Percentiles rank a stretch among this genome's conserved stretches.
These are phyloP conservation scores for Myxozyma melibiosi DNA, from an alignment of 805 yeast genomes.

Conservation along the genomic window DNA sequence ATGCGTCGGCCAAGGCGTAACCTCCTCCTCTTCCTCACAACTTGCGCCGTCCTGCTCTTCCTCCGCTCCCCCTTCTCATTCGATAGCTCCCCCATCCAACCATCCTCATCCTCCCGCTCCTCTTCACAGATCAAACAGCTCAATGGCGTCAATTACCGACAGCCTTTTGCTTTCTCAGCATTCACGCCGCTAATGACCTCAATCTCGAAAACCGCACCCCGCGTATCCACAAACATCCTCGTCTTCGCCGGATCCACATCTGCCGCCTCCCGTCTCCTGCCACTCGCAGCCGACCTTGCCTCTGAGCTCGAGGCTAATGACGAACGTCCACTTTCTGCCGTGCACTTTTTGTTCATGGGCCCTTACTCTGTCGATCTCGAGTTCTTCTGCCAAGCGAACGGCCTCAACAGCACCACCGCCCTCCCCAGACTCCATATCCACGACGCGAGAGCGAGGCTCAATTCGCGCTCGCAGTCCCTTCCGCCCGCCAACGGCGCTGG, in stretches of 20 bases:
- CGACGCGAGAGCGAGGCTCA: conserved; percentile 29
- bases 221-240: conserved; percentile 8
- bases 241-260: conserved; percentile 23
- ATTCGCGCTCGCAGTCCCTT: conserved; percentile 14
- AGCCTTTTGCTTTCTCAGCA: conserved; percentile 28
- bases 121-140: neutral
- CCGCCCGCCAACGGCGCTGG: conserved; percentile 1
- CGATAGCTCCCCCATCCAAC: neutral
- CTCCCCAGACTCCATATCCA: conserved; percentile 11
- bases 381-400: conserved; percentile 12
- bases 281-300: conserved; percentile 27
- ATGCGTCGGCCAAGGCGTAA: conserved; percentile 26
- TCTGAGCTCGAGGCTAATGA: neutral
- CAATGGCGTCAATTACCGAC: conserved; percentile 12
- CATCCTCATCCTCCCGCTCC: neutral
- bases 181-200: conserved; percentile 12
- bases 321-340: neutral
- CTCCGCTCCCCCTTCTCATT: neutral
- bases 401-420: conserved; percentile 2
- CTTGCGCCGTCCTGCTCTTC: conserved; percentile 3
- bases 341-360: conserved; percentile 27
- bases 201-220: conserved; percentile 2
- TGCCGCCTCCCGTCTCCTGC: conserved; percentile 23
- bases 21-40: conserved; percentile 1
- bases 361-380: conserved; percentile 26